phyloP scores from a whole-genome alignment of 2,329 filamentous ascomycete species.

The Myriangium duriaei region DNA sequence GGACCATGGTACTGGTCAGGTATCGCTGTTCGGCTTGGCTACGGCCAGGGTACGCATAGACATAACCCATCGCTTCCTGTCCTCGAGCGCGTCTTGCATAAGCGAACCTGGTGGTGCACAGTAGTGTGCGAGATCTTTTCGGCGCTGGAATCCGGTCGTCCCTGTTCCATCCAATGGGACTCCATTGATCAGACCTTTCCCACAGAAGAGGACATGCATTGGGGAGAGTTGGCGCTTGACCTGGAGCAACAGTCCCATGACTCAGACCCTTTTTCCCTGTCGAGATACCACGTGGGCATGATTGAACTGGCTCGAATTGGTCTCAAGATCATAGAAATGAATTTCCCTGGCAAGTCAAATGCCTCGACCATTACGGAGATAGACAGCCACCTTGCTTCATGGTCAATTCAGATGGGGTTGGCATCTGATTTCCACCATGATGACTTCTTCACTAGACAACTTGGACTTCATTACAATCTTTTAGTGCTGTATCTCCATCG shows the following conservation, averaged over 20 bases:
- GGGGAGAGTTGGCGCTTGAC: background rate
- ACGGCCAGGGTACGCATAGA: conserved; percentile 5
- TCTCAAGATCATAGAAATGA: conserved; percentile 1
- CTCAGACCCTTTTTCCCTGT: background rate
- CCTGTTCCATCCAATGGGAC: conserved; percentile 1
- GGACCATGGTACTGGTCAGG: conserved; percentile 8
- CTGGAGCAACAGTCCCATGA: background rate
- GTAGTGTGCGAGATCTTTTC: conserved; percentile 3
- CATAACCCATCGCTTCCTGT: background rate
- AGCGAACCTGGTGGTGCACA: conserved; percentile 3
- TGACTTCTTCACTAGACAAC: background rate
- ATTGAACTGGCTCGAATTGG: conserved; percentile 2
- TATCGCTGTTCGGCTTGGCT: conserved; percentile 5
- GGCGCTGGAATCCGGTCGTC: conserved; percentile 1
- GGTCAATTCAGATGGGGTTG: background rate
- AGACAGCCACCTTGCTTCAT: background rate
- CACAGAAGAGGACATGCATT: background rate
- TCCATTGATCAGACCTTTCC: conserved; percentile 1
- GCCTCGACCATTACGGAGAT: background rate
- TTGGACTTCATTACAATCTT: conserved; percentile 5
- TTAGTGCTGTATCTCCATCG: conserved; percentile 4
- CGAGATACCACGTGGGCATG: conserved; percentile 1
- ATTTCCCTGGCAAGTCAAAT: background rate
- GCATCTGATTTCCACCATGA: background rate
- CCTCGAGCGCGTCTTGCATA: conserved; percentile 6